These are phyloP conservation scores for Pachyrhizus erosus DNA, from an alignment of 306 rosid species.

Conservation along the genomic window DNA sequence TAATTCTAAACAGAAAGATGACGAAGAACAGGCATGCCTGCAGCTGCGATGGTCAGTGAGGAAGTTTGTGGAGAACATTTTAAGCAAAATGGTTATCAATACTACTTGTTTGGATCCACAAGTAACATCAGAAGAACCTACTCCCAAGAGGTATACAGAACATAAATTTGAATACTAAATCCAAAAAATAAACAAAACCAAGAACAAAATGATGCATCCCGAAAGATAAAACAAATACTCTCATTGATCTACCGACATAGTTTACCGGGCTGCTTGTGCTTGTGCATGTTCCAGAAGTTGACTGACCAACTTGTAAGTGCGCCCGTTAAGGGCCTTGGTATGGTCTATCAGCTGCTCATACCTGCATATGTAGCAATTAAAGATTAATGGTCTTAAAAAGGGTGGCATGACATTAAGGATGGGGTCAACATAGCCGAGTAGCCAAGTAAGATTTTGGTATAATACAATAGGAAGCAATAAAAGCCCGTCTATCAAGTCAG, in stretches of 20 bases:
- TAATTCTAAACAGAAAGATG: background rate
- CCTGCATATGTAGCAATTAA: conserved; percentile 50
- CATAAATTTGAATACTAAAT: conserved; percentile 38
- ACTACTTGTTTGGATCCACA: background rate
- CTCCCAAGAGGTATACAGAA: conserved; percentile 3
- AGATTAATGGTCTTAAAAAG: background rate
- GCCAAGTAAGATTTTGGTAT: background rate
- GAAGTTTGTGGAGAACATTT: conserved; percentile 19
- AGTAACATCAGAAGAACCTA: conserved; percentile 18
- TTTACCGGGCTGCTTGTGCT: conserved; percentile 67
- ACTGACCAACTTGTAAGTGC: conserved; percentile 77
- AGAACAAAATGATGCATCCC: conserved; percentile 30
- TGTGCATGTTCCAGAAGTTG: conserved; percentile 75
- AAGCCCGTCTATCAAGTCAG: background rate
- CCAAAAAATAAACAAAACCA: conserved; percentile 34
- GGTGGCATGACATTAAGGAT: background rate
- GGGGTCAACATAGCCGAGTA: background rate
- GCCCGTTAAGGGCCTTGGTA: conserved; percentile 76
- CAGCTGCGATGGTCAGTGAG: background rate
- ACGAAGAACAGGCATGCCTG: background rate
- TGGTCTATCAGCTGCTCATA: conserved; percentile 93
- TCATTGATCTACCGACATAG: conserved; percentile 30
- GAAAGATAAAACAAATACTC: conserved; percentile 10
- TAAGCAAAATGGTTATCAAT: conserved; percentile 31
- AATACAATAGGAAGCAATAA: conserved; percentile 8